Conservation (phyloP, 2,329 filamentous ascomycete genomes). For the Fonsecaea erecta region DNA sequence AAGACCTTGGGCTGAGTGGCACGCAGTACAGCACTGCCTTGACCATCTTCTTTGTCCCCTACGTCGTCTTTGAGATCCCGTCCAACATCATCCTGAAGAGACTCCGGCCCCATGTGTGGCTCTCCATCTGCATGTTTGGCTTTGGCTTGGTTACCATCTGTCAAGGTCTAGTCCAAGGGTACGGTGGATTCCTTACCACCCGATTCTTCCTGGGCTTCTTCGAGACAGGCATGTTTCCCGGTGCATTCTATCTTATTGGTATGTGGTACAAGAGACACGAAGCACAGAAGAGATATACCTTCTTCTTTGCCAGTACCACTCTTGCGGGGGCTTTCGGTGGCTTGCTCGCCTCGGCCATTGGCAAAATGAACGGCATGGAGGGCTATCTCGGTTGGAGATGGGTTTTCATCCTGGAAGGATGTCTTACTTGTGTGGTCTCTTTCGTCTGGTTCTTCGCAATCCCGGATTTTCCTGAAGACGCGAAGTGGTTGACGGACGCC, state of each 20-base stretch:
- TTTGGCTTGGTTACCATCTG: conserved; percentile 77
- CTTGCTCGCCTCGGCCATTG: conserved; percentile 63
- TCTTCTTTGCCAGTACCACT: conserved; percentile 82
- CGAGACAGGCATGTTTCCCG: conserved; percentile 66
- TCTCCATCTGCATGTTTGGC: conserved; percentile 80
- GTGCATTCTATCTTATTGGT: conserved; percentile 46
- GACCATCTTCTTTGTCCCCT: conserved; percentile 82
- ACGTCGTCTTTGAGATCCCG: conserved; percentile 70
- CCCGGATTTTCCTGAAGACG: conserved; percentile 75
- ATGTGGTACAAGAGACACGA: conserved; percentile 84
- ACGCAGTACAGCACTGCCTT: conserved; percentile 74
- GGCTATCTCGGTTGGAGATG: conserved; percentile 63
- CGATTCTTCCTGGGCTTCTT: conserved; percentile 84
- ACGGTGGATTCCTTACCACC: conserved; percentile 74
- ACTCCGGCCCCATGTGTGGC: conserved; percentile 70
- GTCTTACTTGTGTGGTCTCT: conserved; percentile 65
- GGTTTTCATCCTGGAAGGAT: conserved; percentile 66
- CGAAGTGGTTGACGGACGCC: conserved; percentile 72
- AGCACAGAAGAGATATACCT: conserved; percentile 87
- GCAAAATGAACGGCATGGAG: conserved; percentile 59
- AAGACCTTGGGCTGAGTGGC: conserved; percentile 64
- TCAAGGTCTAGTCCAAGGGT: conserved; percentile 79
- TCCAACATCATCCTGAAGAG: conserved; percentile 74
- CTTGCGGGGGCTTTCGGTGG: conserved; percentile 67
- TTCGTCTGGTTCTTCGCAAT: conserved; percentile 71